These are phyloP conservation scores for Tephrocybe sp. DNA, from an alignment of 768 basidiomycete species.

Conservation along the genomic window DNA sequence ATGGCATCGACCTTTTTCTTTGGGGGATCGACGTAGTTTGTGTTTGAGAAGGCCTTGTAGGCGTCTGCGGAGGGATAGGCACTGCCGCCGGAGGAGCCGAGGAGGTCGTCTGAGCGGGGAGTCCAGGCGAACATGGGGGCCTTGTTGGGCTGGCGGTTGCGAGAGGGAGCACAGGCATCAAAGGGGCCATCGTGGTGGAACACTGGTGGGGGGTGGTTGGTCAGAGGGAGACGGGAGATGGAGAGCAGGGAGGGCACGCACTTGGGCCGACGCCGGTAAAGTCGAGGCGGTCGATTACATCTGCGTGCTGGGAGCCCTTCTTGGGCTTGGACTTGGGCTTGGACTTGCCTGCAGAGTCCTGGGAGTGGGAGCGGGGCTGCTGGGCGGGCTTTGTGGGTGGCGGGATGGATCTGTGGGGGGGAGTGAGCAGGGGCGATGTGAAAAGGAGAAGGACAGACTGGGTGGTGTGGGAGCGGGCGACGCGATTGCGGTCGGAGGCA, in stretches of 20 bases:
- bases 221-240: constrained; percentile 4
- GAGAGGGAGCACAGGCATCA: constrained; percentile 88
- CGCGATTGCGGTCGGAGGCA: constrained; percentile 42
- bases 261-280: constrained; percentile 83
- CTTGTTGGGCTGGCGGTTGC: constrained; percentile 75
- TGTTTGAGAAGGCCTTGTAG: constrained; percentile 45
- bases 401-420: constrained; percentile 19
- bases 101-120: constrained; percentile 36
- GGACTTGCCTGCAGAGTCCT: constrained; percentile 42
- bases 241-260: constrained; percentile 41
- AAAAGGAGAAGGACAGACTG: constrained; percentile 35
- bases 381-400: constrained; percentile 31
- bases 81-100: constrained; percentile 37
- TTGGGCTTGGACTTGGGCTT: constrained; percentile 45
- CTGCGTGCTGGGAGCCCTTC: constrained; percentile 82
- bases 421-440: constrained; percentile 12
- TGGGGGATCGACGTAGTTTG: constrained; percentile 54
- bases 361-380: constrained; percentile 43
- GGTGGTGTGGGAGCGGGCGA: constrained; percentile 60
- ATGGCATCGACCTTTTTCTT: constrained; percentile 90
- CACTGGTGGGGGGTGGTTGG: constrained; percentile 45
- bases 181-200: constrained; percentile 94
- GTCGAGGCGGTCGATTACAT: constrained; percentile 89
- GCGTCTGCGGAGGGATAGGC: constrained; percentile 56
- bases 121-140: constrained; percentile 86